Evolutionary conservation across 495 filamentous ascomycete species (phyloP), one percentile per base, ranked within the genome.

Genomic region (Hypoxylon rickii): DNA sequence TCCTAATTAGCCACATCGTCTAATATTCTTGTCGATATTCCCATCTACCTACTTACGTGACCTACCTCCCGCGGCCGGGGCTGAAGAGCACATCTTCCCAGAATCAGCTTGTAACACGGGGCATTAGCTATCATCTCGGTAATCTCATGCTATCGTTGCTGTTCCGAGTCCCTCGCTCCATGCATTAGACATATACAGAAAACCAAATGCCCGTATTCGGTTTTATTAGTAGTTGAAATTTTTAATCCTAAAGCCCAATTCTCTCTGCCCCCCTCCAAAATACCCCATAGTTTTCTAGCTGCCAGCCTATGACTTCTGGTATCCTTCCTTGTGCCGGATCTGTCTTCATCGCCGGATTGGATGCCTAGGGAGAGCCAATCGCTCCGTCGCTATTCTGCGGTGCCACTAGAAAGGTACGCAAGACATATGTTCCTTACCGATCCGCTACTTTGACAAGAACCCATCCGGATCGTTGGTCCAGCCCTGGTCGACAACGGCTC

Each of bases 1-100:
- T 56, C 51, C 55, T 56, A 69, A 69, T 64, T 69, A 69, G 66
- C 66, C 66, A 69, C 66, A 68, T 62, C 57, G 61, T 65, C 66
- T 68, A 68, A 68, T 66, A 66, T 64, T 63, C 34, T 58, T 45
- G 59, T 63, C 53, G 53, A 58, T 53, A 58, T 57, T 50, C 59
- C 33, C 40, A 63, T 58, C 44, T 57, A 53, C 36, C 51, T 41
- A 39, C 37, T 16, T 60, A 61, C 26, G 63, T 66, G 55, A 66
- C 65, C 65, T 62, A 57, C 36, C 58, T 19, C 51, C 48, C 44
- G 53, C 39, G 24, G 44, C 39, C 54, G 38, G 43, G 48, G 50
- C 53, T 50, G 49, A 54, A 61, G 37, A 50, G 40, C 44, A 50
- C 40, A 48, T 50, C 34, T 15, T 39, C 33, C 48, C 31, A n/a